Conservation (phyloP, 345 rosid species). For the Brassica rapa region DNA sequence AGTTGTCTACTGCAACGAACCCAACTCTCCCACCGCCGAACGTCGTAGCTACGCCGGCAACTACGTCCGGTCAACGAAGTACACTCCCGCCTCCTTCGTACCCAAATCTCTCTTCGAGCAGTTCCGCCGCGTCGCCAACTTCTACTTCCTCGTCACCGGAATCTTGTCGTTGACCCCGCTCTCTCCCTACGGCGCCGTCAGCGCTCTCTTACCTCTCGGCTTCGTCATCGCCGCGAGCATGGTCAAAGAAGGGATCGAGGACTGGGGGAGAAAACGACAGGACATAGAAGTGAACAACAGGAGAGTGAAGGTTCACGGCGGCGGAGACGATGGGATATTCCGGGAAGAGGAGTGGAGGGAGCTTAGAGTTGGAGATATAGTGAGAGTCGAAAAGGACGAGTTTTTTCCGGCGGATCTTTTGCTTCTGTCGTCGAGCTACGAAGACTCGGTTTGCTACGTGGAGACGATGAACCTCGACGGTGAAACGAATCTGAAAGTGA, state of each 20-base stretch:
- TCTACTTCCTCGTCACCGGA: slow-evolving; percentile 86
- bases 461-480: slow-evolving; percentile 97
- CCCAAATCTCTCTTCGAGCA: slow-evolving; percentile 90
- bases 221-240: slow-evolving; percentile 80
- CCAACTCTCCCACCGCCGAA: slow-evolving; percentile 59
- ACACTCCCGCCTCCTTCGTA: slow-evolving; percentile 68
- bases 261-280: slow-evolving; percentile 83
- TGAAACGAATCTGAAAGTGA: slow-evolving; percentile 87
- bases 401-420: slow-evolving; percentile 96
- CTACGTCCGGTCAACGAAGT: slow-evolving; percentile 83
- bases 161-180: slow-evolving; percentile 73
- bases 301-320: slow-evolving; percentile 59
- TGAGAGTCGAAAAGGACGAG: slow-evolving; percentile 86
- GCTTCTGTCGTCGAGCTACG: slow-evolving; percentile 78
- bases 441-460: slow-evolving; percentile 89
- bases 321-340: slow-evolving; percentile 57
- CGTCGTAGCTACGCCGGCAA: slow-evolving; percentile 53
- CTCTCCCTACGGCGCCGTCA: slow-evolving; percentile 76
- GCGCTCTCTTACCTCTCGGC: slow-evolving; percentile 80
- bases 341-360: slow-evolving; percentile 64
- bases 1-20: slow-evolving; percentile 76
- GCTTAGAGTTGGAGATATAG: slow-evolving; percentile 83
- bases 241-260: slow-evolving; percentile 90
- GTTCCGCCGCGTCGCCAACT: slow-evolving; percentile 90
- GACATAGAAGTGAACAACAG: slow-evolving; percentile 76